phyloP scores from a whole-genome alignment of 805 yeast species.

The Metschnikowia borealis region DNA sequence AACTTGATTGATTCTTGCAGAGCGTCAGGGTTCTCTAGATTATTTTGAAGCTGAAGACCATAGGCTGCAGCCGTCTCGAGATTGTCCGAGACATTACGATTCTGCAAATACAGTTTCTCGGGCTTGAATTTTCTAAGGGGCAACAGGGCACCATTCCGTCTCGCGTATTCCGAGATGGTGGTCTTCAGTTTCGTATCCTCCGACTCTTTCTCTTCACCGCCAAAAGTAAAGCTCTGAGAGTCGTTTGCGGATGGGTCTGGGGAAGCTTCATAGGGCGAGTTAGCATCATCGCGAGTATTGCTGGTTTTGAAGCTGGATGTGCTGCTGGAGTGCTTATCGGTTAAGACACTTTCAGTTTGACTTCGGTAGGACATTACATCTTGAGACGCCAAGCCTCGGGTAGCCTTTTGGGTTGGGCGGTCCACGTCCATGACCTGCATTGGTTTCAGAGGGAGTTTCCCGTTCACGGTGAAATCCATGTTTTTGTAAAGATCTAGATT shows the following conservation, averaged over 20 bases:
- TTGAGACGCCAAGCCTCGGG: not conserved
- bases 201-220: not conserved
- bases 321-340: not conserved
- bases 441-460: slow-evolving; percentile 39
- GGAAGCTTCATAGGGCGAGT: not conserved
- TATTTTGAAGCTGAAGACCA: slow-evolving; percentile 23
- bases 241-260: slow-evolving; percentile 6
- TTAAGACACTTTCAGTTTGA: slow-evolving; percentile 4
- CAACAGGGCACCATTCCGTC: slow-evolving; percentile 18
- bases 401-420: slow-evolving; percentile 8
- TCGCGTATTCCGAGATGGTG: slow-evolving; percentile 24
- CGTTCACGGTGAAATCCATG: slow-evolving; percentile 41
- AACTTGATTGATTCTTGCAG: slow-evolving; percentile 8
- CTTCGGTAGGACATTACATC: not conserved
- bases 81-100: slow-evolving; percentile 22
- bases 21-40: slow-evolving; percentile 9
- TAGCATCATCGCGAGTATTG: not conserved
- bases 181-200: slow-evolving; percentile 10
- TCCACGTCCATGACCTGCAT: slow-evolving; percentile 38
- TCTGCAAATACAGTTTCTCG: not conserved
- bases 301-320: not conserved
- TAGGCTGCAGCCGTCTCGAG: slow-evolving; percentile 28
- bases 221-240: slow-evolving; percentile 17
- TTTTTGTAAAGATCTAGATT: slow-evolving; percentile 25
- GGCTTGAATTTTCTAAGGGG: slow-evolving; percentile 21